phyloP scores from a whole-genome alignment of 352 stramenopile genomes.

The Phytophthora kernoviae region DNA sequence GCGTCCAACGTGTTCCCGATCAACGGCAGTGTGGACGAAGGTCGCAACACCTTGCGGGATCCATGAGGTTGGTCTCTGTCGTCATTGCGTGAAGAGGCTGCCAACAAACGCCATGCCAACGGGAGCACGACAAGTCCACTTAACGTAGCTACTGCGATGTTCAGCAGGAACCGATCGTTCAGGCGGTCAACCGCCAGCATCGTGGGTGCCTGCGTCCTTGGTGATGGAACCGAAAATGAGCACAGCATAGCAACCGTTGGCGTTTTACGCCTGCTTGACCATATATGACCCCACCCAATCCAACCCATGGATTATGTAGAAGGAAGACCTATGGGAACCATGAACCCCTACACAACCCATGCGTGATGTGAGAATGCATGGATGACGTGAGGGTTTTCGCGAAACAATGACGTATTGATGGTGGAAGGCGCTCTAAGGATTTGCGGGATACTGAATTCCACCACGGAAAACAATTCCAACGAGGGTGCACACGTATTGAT shows the following conservation, averaged over 20 bases:
- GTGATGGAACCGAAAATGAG: slow-evolving; percentile 12
- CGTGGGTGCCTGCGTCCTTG: slow-evolving; percentile 10
- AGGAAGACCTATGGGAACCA: no score
- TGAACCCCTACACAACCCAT: no score
- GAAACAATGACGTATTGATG: no score
- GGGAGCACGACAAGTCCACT: slow-evolving; percentile 26
- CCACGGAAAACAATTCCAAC: no score
- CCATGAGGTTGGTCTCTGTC: slow-evolving; percentile 17
- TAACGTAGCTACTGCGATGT: slow-evolving; percentile 11
- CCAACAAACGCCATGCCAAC: slow-evolving; percentile 18
- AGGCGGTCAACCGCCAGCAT: slow-evolving; percentile 29
- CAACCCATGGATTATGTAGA: slow-evolving; percentile 17
- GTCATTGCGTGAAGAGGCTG: background rate
- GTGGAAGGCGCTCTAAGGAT: no score
- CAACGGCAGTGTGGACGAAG: slow-evolving; percentile 30
- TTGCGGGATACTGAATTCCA: no score
- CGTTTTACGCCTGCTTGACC: background rate
- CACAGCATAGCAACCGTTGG: background rate
- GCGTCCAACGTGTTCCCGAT: slow-evolving; percentile 48
- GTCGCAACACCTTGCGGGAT: slow-evolving; percentile 11
- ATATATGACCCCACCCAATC: background rate
- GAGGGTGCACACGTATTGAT: no score
- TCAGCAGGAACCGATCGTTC: slow-evolving; percentile 24
- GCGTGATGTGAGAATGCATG: no score
- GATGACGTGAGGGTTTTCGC: no score